A percentile compares a stretch with the other conserved stretches of the same genome.
Conservation (phyloP, 805 yeast species). For the Starmerella apis region DNA sequence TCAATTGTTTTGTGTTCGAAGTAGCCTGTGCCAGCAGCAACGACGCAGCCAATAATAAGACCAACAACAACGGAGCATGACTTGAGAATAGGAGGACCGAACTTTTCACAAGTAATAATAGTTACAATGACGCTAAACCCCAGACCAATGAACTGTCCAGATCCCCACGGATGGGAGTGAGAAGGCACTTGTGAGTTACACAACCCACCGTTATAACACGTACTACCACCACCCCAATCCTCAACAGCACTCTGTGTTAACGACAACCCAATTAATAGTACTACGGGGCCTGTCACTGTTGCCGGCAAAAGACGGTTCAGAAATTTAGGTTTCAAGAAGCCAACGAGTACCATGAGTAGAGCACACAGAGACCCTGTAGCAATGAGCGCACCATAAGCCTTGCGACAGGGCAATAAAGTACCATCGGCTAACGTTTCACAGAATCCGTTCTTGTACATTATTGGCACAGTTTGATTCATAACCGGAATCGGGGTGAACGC, state of each 20-base stretch:
- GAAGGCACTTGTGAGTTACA: constrained; percentile 43
- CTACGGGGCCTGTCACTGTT: constrained; percentile 88
- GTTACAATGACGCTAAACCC: constrained; percentile 73
- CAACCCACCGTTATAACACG: constrained; percentile 30
- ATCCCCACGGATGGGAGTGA: constrained; percentile 63
- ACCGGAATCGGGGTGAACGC: constrained; percentile 82
- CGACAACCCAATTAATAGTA: constrained; percentile 65
- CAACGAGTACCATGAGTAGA: constrained; percentile 56
- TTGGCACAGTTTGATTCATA: constrained; percentile 61
- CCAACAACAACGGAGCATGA: constrained; percentile 88
- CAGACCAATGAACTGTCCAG: constrained; percentile 78
- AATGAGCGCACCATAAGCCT: constrained; percentile 78
- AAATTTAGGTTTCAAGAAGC: constrained; percentile 64
- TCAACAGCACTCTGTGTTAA: constrained; percentile 62
- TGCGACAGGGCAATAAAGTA: constrained; percentile 63
- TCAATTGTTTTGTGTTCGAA: constrained; percentile 51
- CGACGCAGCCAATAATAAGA: constrained; percentile 75
- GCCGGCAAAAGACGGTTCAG: constrained; percentile 76
- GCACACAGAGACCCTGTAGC: constrained; percentile 73
- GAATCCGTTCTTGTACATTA: constrained; percentile 63
- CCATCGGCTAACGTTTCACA: constrained; percentile 62
- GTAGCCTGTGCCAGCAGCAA: constrained; percentile 84
- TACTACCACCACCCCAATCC: constrained; percentile 84
- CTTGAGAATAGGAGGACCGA: constrained; percentile 91
- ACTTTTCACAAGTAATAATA: constrained; percentile 67